Base-by-base conservation (phyloP, 1,284 basidiomycete species). In the Sparassis latifolia region DNA sequence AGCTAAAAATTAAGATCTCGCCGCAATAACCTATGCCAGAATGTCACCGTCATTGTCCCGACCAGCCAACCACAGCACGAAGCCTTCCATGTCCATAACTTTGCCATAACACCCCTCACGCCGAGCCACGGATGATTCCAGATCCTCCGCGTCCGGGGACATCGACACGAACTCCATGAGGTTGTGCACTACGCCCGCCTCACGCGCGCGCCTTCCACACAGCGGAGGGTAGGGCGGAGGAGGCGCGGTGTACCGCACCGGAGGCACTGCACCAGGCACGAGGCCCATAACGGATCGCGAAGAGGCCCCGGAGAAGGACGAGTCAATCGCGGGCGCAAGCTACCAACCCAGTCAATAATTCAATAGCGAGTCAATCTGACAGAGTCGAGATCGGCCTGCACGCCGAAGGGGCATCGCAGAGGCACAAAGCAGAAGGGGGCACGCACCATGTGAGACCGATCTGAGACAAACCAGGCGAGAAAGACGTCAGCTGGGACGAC, bases 401-500 rank as follows among this genome's bases (percentile, higher is more conserved):
- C 20, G 20, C 20, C 20, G 20, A 20, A 20, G 20, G 20, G 20
- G 20, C 20, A 20, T 20, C 20, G 20, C 20, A 20, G 20, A 20
- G 20, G 20, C 20, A 20, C 20, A 20, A 20, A 20, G 20, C 20
- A 20, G 20, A 20, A 20, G 20, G 20, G 20, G 6, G 12, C 12
- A 45, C 66, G 61, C 52, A 86, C 83, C 86, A 89, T 89, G 65
- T 89, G 86, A 48, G 84, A 84, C 60, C 86, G 72, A 63, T 89
- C 84, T n/a, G 85, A 88, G 6, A 84, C 83, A 67, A 89, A 88
- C 57, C 78, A 59, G 53, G 77, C 68, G 27, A 88, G 65, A 59
- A 75, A 84, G 3, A 62, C 62, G 32, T 66, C 49, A 4, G 74
- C 79, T 45, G 77, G 73, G 47, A 89, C 67, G 44, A 87, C 71